These are phyloP conservation scores for Gyrodon lividus DNA, from an alignment of 768 basidiomycete genomes.

Conservation along the genomic window DNA sequence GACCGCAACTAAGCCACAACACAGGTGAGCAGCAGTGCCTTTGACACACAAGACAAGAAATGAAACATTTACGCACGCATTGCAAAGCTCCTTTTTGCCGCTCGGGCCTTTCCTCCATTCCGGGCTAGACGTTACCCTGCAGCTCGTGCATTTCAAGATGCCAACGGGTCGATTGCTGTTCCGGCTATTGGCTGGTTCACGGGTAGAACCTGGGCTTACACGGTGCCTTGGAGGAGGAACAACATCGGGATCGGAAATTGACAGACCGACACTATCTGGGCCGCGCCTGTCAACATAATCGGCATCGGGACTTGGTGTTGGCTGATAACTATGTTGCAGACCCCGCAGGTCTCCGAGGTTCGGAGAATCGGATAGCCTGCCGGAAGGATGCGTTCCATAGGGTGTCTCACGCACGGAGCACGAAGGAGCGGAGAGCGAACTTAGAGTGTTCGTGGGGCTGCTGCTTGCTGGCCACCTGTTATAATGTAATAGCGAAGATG, in stretches of 20 bases:
- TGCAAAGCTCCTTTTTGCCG: conserved; percentile 89
- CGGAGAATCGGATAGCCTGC: conserved; percentile 41
- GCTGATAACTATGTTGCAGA: conserved; percentile 38
- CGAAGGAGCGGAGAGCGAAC: conserved; percentile 19
- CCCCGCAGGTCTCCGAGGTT: conserved; percentile 27
- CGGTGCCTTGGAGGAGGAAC: conserved; percentile 60
- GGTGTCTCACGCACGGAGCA: conserved; percentile 31
- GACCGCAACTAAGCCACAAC: conserved; percentile 60
- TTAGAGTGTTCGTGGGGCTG: conserved; percentile 29
- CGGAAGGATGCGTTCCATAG: conserved; percentile 28
- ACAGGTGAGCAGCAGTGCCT: conserved; percentile 19
- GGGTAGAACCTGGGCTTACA: conserved; percentile 49
- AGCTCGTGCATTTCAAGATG: conserved; percentile 72
- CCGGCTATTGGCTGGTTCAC: conserved; percentile 45
- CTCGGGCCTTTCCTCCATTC: conserved; percentile 92
- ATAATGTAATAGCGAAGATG: conserved; percentile 30
- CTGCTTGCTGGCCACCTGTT: conserved; percentile 29
- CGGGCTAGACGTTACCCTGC: conserved; percentile 77
- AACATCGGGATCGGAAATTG: conserved; percentile 36
- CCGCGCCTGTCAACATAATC: conserved; percentile 37
- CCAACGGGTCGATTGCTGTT: conserved; percentile 68
- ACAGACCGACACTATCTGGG: conserved; percentile 29
- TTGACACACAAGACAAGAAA: conserved; percentile 9
- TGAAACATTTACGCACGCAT: conserved; percentile 64
- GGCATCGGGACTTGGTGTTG: conserved; percentile 37